Conservation (phyloP, 345 rosid genomes). For the Eucalyptus rudis region DNA sequence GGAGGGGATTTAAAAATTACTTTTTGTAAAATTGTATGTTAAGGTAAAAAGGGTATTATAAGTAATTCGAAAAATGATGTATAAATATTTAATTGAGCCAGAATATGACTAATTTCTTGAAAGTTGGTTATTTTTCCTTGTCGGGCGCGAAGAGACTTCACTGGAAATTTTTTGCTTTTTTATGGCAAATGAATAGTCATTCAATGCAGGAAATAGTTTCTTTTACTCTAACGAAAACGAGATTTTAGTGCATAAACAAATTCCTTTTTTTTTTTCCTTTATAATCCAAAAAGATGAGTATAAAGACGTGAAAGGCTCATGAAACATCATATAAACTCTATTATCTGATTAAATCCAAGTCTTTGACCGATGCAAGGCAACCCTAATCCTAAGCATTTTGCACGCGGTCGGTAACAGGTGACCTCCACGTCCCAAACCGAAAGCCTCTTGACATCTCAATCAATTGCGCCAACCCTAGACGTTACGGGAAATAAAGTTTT, state of each 20-base stretch:
- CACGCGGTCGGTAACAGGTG: background rate
- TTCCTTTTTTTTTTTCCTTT: background rate
- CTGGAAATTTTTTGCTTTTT: background rate
- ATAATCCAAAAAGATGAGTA: background rate
- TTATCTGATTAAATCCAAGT: background rate
- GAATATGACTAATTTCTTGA: background rate
- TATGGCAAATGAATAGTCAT: too few relatives aligned
- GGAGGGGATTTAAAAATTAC: background rate
- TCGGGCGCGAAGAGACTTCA: accelerated
- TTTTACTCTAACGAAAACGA: background rate
- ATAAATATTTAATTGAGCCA: background rate
- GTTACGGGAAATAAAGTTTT: background rate
- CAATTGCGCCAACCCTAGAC: background rate
- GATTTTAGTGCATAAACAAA: background rate
- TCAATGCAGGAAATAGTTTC: accelerated
- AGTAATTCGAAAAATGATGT: too few relatives aligned
- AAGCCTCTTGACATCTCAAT: background rate
- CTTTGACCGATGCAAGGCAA: background rate
- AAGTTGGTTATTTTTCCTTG: background rate
- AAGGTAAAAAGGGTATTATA: too few relatives aligned
- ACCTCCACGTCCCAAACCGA: background rate
- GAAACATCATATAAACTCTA: background rate
- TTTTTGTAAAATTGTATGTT: background rate
- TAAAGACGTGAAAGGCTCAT: background rate
- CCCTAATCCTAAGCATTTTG: background rate